These are phyloP conservation scores for Albifimbria verrucaria DNA, from an alignment of 2,329 filamentous ascomycete genomes.

Conservation along the genomic window DNA sequence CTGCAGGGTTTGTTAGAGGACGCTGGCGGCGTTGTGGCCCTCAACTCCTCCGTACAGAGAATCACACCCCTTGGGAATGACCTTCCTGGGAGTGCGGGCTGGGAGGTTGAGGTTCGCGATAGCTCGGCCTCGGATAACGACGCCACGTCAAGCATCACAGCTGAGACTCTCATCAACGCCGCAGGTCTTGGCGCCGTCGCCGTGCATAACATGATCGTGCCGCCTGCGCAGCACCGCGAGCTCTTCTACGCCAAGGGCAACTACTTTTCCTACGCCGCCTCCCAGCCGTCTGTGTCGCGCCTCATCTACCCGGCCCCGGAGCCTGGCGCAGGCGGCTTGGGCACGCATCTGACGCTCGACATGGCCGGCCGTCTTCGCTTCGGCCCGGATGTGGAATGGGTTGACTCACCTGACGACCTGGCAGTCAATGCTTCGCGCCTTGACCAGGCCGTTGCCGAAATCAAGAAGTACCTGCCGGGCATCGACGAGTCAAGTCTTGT, in stretches of 20 bases:
- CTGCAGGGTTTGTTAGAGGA: slow-evolving; percentile 77
- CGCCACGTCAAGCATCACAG: slow-evolving; percentile 55
- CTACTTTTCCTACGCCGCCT: slow-evolving; percentile 80
- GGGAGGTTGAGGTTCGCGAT: slow-evolving; percentile 60
- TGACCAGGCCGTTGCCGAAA: slow-evolving; percentile 66
- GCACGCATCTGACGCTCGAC: slow-evolving; percentile 92
- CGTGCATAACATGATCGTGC: slow-evolving; percentile 80
- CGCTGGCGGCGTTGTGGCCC: slow-evolving; percentile 68
- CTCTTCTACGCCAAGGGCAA: slow-evolving; percentile 90
- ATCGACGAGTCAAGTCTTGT: slow-evolving; percentile 64
- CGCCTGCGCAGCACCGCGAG: slow-evolving; percentile 48
- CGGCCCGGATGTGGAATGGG: slow-evolving; percentile 95
- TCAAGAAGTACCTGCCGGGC: slow-evolving; percentile 72
- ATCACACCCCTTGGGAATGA: slow-evolving; percentile 48
- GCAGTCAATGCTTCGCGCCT: slow-evolving; percentile 62
- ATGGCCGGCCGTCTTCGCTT: slow-evolving; percentile 81
- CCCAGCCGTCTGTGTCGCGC: slow-evolving; percentile 60
- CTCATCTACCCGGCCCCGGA: slow-evolving; percentile 86
- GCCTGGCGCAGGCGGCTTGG: slow-evolving; percentile 78
- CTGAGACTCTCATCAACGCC: slow-evolving; percentile 77
- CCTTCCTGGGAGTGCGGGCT: slow-evolving; percentile 55
- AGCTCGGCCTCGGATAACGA: slow-evolving; percentile 36
- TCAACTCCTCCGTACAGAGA: slow-evolving; percentile 61
- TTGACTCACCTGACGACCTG: slow-evolving; percentile 68
- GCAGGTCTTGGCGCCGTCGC: slow-evolving; percentile 76